phyloP scores from a whole-genome alignment of 495 filamentous ascomycete genomes.

The Aspergillus kassunensis region DNA sequence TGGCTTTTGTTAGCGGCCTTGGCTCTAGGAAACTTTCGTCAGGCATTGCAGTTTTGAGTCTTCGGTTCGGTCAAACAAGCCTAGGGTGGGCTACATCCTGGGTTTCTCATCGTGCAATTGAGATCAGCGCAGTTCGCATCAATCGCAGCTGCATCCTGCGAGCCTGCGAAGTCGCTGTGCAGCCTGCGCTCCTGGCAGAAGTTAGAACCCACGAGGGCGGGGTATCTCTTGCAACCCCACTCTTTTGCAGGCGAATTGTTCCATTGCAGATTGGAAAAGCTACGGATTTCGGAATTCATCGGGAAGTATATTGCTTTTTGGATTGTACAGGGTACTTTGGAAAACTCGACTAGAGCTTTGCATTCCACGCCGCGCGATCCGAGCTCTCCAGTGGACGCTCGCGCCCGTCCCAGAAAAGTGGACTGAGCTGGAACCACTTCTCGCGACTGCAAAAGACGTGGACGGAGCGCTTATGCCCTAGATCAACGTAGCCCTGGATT shows the following conservation, averaged over 20 bases:
- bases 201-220: background rate
- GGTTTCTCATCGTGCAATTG: background rate
- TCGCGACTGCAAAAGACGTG: slow-evolving; percentile 57
- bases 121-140: no score
- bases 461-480: slow-evolving; percentile 64
- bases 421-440: slow-evolving; percentile 65
- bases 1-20: background rate
- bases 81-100: background rate
- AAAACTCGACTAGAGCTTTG: slow-evolving; percentile 32
- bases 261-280: background rate
- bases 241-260: background rate
- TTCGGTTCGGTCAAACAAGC: background rate
- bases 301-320: background rate
- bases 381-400: slow-evolving; percentile 42
- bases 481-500: slow-evolving; percentile 61
- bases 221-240: background rate
- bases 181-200: background rate
- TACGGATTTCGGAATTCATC: background rate
- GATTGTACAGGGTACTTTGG: background rate
- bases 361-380: slow-evolving; percentile 47
- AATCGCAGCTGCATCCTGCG: no score
- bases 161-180: background rate
- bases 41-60: background rate
- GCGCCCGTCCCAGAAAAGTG: slow-evolving; percentile 48
- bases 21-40: background rate